Base-by-base conservation (phyloP, 139 green algal species). In the Chlamydomonas schloesseri region DNA sequence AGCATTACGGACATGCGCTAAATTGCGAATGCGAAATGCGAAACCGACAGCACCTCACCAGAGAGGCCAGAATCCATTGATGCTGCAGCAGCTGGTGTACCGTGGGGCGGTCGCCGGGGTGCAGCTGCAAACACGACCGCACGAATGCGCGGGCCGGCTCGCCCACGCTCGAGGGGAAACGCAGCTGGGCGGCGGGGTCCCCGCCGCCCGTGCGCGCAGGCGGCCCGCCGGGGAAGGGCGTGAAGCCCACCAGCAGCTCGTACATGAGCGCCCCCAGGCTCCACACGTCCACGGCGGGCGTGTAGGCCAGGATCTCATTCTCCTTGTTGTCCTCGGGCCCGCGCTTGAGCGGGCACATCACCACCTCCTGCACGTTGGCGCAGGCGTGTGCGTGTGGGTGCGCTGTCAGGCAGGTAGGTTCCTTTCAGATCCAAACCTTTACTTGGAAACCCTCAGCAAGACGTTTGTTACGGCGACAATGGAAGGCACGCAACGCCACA, bases 241-340 rank as follows among this genome's bases (percentile, higher is more conserved):
- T 77, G 68, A 86, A 86, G 24, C 80, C 80, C 20, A 71, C 50
- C 68, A 93, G 86, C 71, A 95, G 88, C 88, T 95, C 92, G 73
- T 94, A 94, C 4, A 87, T 78, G 29, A 94, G 65, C 23, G 92
- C 90, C 6, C 90, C 90, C 26, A 87, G 79, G 5, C 74, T 80
- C 90, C 90, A 93, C 31, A 89, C 77, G 69, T 93, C 80, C 68
- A 93, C 92, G 3, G 87, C 47, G 23, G 53, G 26, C 34, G 64
- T 77, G 84, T 94, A 94, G n/a, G 78, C 55, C 20, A 94, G 75
- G 20, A 86, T 55, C 1, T 10, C 15, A 31, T 86, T 75, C 31
- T 88, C 69, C 80, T 94, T 94, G 87, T 91, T 92, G 73, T 94
- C 88, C 36, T 88, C 71, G 33, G 91, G 91, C 36, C 88, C 64